Evolutionary conservation across 345 rosid genomes (phyloP).

Genomic region (Eucalyptus viminalis): DNA sequence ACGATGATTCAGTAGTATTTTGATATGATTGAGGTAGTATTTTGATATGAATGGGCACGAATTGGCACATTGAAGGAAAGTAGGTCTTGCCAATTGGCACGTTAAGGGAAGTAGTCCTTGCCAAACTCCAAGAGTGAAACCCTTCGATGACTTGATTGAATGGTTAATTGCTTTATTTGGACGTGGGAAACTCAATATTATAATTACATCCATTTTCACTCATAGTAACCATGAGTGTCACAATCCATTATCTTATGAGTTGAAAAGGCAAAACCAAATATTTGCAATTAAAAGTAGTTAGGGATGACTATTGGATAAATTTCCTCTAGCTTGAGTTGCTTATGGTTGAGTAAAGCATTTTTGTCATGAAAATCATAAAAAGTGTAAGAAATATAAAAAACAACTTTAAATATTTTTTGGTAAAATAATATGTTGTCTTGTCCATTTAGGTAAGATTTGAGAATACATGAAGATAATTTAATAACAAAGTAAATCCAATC

Average conservation of each 20-base stretch:
- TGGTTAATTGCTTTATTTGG: not conserved
- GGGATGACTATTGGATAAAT: not conserved
- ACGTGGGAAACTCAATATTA: not conserved
- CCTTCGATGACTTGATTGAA: not conserved
- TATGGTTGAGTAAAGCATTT: accelerated
- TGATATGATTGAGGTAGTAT: not conserved
- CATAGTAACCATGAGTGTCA: not conserved
- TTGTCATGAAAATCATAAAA: no score
- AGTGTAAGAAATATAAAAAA: no score
- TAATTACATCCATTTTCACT: not conserved
- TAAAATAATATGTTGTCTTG: not conserved
- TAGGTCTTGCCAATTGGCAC: not conserved
- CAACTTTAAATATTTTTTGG: not conserved
- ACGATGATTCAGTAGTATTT: accelerated
- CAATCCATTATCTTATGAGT: not conserved
- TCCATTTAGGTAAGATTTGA: not conserved
- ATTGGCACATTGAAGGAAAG: not conserved
- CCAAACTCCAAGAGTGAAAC: not conserved
- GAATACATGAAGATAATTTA: not conserved
- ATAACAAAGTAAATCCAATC: not conserved
- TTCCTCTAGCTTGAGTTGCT: not conserved
- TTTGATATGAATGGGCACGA: not conserved
- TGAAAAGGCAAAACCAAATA: not conserved
- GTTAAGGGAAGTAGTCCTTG: not conserved
- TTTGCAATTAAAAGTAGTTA: not conserved